A percentile compares a stretch with the other conserved stretches of the same genome.
These are phyloP conservation scores for Sistotremastrum suecicum DNA, from an alignment of 768 basidiomycete species.

Conservation along the genomic window DNA sequence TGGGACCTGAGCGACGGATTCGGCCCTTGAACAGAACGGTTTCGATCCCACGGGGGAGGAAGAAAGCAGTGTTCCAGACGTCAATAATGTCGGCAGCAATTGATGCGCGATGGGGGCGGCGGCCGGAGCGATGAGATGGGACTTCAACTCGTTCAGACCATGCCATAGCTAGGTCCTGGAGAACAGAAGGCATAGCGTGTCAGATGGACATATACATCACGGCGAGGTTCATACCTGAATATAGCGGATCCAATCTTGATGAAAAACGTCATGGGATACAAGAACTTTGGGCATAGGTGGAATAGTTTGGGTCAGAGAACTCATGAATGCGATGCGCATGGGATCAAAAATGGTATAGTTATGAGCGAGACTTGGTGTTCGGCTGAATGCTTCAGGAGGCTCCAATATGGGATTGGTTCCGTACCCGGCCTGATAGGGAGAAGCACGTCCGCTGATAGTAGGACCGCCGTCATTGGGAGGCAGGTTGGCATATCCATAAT, in stretches of 20 bases:
- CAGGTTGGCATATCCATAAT: too few species aligned
- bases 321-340: constrained; percentile 67
- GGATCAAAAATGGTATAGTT: constrained; percentile 56
- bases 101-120: constrained; percentile 39
- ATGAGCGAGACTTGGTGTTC: constrained; percentile 52
- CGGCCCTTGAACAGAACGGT: constrained; percentile 68
- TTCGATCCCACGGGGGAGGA: constrained; percentile 62
- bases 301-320: constrained; percentile 48
- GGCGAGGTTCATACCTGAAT: constrained; percentile 41
- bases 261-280: constrained; percentile 60
- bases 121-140: constrained; percentile 31
- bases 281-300: constrained; percentile 65
- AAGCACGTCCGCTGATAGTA: constrained; percentile 11
- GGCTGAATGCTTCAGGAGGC: constrained; percentile 60
- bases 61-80: constrained; percentile 70
- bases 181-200: neutral
- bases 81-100: constrained; percentile 62
- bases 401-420: constrained; percentile 22
- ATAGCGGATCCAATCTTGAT: constrained; percentile 69
- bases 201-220: neutral
- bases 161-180: constrained; percentile 55
- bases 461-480: neutral
- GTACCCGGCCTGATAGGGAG: constrained; percentile 18
- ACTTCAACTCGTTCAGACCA: constrained; percentile 71
- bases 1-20: constrained; percentile 59